phyloP scores from a whole-genome alignment of 352 stramenopile genomes.

The Phytophthora macrochlamydospora region DNA sequence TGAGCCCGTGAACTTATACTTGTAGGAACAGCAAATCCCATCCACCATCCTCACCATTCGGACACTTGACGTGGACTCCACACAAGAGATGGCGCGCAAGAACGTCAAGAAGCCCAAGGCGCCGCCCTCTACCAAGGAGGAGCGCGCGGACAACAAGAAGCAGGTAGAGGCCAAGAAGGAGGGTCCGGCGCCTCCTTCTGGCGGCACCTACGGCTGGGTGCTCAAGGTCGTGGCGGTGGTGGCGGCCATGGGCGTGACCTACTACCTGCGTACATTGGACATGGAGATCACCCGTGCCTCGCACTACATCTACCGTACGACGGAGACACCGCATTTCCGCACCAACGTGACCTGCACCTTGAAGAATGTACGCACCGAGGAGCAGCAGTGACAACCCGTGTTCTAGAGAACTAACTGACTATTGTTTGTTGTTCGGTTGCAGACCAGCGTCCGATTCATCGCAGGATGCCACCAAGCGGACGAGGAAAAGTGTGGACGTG shows the following conservation, averaged over 20 bases:
- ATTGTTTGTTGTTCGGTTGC: neutral
- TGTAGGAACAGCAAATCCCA: constrained; percentile 9
- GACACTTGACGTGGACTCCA: constrained; percentile 5
- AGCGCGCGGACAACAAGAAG: constrained; percentile 12
- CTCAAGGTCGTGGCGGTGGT: constrained; percentile 31
- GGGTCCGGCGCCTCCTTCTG: constrained; percentile 2
- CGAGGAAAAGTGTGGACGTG: constrained; percentile 66
- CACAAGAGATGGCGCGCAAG: constrained; percentile 28
- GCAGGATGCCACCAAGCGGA: constrained; percentile 69
- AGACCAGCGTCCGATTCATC: constrained; percentile 54
- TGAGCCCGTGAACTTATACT: neutral
- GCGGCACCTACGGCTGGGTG: constrained; percentile 28
- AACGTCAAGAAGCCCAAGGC: constrained; percentile 27
- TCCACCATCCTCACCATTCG: neutral
- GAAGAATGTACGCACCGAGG: constrained; percentile 36
- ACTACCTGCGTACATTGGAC: constrained; percentile 29
- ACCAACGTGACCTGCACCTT: constrained; percentile 58
- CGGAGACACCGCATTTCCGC: constrained; percentile 47
- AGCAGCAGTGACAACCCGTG: neutral
- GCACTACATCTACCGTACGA: constrained; percentile 43
- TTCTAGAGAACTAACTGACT: neutral
- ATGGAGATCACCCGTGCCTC: constrained; percentile 13
- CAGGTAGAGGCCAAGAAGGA: constrained; percentile 10
- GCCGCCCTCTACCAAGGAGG: constrained; percentile 10
- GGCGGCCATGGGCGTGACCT: constrained; percentile 19